Base-by-base conservation (phyloP, 2,329 filamentous ascomycete genomes). In the Botrytis elliptica region DNA sequence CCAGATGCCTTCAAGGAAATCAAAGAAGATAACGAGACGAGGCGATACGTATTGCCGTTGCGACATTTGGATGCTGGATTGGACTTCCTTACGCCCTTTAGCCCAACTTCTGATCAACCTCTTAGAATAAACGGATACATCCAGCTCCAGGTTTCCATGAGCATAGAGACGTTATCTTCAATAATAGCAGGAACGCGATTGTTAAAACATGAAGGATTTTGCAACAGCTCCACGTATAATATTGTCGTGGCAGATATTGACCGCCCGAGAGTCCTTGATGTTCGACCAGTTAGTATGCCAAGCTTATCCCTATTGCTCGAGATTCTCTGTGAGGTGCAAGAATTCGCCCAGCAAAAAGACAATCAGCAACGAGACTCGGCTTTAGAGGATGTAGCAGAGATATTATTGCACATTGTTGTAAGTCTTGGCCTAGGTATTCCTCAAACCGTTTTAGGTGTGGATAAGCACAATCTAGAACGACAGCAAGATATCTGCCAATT, bases 11-110 rank as follows among this genome's bases (percentile, higher is more conserved):
- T 59, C 3, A 1, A 59, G 18, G 20, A 59, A 0, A 33, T 59
- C 0, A 1, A 59, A 18, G 16, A 33, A 59, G n/a, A 59, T 59
- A 3, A 20, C 18, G 18, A 18, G 29, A 20, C 0, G 20, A 20
- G 1, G 29, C 55, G 55, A 29, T 2, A 29, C 55, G 14, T 59
- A 20, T 29, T 59, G 4, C 0, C 3, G 1, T 33, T 59, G 14
- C 55, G 29, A 33, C 4, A 59, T 16, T 20, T 59, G 0, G 29
- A 5, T 20, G 0, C 0, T 59, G 16, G 6, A 20, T 2, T 9
- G 16, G 16, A 33, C 0, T 1, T 16, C n/a, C 4, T 3, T 16
- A 20, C 29, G 3, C 29, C 29, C 0, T 10, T 59, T 9, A 59
- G 16, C 16, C 8, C 18, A 29, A 9, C 29, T 20, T 33, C 1